Conservation (phyloP, 371 early-diverging fungal species). For the Mucor circinelloides region DNA sequence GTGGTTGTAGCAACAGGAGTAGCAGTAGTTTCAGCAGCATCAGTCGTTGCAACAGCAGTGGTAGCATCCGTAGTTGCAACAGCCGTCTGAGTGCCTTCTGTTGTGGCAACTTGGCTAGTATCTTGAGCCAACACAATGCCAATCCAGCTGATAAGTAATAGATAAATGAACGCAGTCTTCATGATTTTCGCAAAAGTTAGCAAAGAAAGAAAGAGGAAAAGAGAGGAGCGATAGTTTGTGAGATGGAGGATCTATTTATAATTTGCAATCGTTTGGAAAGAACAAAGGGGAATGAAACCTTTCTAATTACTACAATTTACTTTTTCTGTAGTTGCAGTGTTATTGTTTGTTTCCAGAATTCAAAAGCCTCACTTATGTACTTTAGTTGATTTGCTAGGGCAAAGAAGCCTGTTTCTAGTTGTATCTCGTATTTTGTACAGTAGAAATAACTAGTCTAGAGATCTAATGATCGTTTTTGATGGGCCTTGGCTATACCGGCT, state of each 20-base stretch:
- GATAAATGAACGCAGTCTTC: neutral
- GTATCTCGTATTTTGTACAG: too few species aligned
- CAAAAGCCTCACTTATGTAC: neutral
- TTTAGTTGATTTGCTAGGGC: too few species aligned
- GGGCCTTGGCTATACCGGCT: neutral
- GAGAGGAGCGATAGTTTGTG: neutral
- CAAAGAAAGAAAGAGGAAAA: neutral
- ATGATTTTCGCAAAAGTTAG: neutral
- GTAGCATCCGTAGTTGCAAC: neutral
- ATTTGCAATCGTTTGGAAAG: neutral
- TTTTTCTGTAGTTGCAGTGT: neutral
- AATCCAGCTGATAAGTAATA: conserved; percentile 4
- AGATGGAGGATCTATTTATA: conserved; percentile 4
- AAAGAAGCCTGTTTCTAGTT: too few species aligned
- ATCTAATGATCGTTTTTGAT: neutral
- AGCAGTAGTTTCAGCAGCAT: conserved; percentile 1
- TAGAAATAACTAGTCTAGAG: neutral
- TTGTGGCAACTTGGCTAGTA: neutral
- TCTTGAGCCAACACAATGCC: conserved; percentile 12
- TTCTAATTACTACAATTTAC: neutral
- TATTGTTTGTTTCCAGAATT: neutral
- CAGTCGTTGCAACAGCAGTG: neutral
- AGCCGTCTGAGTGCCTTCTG: neutral
- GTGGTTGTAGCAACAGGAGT: neutral
- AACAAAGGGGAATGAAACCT: conserved; percentile 12